Evolutionary conservation across 2,329 filamentous ascomycete genomes (phyloP).

Genomic region (Aspergillus sp.): DNA sequence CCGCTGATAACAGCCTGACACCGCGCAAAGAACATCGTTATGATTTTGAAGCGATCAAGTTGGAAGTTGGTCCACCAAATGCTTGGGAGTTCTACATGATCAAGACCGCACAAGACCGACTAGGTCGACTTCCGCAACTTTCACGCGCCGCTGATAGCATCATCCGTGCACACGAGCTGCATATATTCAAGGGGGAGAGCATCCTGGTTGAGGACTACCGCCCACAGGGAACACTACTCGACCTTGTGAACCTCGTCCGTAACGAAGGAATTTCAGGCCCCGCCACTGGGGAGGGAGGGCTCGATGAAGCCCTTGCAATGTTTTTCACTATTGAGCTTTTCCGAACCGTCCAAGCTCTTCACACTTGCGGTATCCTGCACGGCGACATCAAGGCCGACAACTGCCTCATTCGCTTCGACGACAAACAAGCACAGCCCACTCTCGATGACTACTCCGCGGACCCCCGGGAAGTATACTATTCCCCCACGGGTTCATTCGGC

Average conservation of each 20-base stretch:
- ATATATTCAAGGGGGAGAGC: conserved; percentile 85
- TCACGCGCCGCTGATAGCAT: conserved; percentile 72
- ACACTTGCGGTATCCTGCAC: conserved; percentile 76
- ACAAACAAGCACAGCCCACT: conserved; percentile 31
- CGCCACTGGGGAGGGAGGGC: conserved; percentile 57
- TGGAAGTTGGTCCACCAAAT: conserved; percentile 78
- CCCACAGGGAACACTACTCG: conserved; percentile 88
- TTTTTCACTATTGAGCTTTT: conserved; percentile 92
- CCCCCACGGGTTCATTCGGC: conserved; percentile 69
- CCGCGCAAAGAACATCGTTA: conserved; percentile 44
- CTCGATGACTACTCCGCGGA: conserved; percentile 26
- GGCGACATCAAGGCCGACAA: conserved; percentile 97
- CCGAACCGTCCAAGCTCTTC: conserved; percentile 83
- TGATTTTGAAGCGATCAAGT: conserved; percentile 82
- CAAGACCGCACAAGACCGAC: conserved; percentile 72
- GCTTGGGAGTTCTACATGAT: conserved; percentile 98
- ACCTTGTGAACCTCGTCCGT: conserved; percentile 84
- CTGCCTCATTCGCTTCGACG: conserved; percentile 80
- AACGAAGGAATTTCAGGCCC: conserved; percentile 58
- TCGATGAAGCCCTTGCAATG: conserved; percentile 92
- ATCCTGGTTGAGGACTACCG: conserved; percentile 87
- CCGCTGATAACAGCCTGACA: conserved; percentile 39
- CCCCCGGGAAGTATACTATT: conserved; percentile 58
- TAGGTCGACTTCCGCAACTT: conserved; percentile 61
- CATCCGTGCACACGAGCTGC: conserved; percentile 82